phyloP scores from a whole-genome alignment of 2,329 filamentous ascomycete genomes.

The Aphanocladium album region DNA sequence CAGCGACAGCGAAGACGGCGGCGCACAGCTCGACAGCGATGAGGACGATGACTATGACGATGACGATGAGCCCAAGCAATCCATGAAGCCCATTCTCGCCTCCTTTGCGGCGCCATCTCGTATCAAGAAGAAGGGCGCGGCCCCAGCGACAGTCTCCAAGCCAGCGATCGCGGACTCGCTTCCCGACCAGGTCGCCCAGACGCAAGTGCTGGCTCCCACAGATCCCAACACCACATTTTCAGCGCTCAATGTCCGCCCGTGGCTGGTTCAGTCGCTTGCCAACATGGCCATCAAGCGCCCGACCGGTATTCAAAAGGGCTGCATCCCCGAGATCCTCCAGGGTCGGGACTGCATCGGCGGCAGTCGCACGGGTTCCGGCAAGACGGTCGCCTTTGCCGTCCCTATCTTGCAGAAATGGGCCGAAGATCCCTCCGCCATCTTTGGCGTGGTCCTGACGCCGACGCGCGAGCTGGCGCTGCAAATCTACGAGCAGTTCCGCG shows the following conservation, averaged over 20 bases:
- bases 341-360: slow-evolving; percentile 94
- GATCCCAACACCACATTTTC: slow-evolving; percentile 63
- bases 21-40: slow-evolving; percentile 17
- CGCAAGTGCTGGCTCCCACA: slow-evolving; percentile 44
- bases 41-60: slow-evolving; percentile 28
- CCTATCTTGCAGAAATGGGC: slow-evolving; percentile 94
- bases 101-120: slow-evolving; percentile 50
- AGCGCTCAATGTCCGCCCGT: slow-evolving; percentile 69
- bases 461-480: slow-evolving; percentile 90
- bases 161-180: not conserved
- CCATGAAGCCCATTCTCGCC: slow-evolving; percentile 29
- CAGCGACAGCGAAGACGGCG: slow-evolving; percentile 23
- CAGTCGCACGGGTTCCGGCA: slow-evolving; percentile 91
- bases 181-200: slow-evolving; percentile 19
- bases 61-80: slow-evolving; percentile 27
- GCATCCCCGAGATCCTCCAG: slow-evolving; percentile 87
- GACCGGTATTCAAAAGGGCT: slow-evolving; percentile 87
- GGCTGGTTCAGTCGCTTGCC: slow-evolving; percentile 76
- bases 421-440: slow-evolving; percentile 86
- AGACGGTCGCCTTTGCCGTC: slow-evolving; percentile 92
- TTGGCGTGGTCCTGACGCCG: slow-evolving; percentile 81
- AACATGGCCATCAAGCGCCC: slow-evolving; percentile 79
- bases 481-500: slow-evolving; percentile 93
- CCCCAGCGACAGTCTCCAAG: slow-evolving; percentile 14
- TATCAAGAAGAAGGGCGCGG: slow-evolving; percentile 37